Evolutionary conservation across 257 asterid genomes (phyloP).

Genomic region (Scutellaria galericulata): DNA sequence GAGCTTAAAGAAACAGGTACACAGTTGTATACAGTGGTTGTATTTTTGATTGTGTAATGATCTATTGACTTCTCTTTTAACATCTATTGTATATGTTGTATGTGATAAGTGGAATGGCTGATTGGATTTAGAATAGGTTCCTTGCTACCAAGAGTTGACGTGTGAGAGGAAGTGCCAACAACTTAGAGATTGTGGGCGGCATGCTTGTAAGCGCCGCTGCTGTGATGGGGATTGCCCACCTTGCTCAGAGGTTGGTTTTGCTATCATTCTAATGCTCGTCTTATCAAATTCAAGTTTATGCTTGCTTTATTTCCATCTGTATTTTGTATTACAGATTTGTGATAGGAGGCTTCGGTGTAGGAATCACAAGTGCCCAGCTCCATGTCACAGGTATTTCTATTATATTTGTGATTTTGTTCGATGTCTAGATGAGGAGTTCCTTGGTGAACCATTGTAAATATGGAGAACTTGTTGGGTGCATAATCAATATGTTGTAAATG

Average conservation of each 20-base stretch:
- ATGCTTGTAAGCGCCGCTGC: slow-evolving; percentile 93
- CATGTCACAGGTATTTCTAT: slow-evolving; percentile 79
- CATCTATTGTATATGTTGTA: slow-evolving; percentile 1
- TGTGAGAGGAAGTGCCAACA: slow-evolving; percentile 94
- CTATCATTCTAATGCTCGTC: not conserved
- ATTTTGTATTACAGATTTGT: slow-evolving; percentile 64
- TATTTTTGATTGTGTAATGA: not conserved
- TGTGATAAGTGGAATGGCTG: slow-evolving; percentile 40
- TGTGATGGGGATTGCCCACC: slow-evolving; percentile 97
- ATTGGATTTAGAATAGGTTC: slow-evolving; percentile 76
- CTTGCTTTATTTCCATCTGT: slow-evolving; percentile 1
- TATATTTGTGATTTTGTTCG: slow-evolving; percentile 14
- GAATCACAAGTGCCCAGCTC: slow-evolving; percentile 96
- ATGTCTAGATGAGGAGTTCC: slow-evolving; percentile 27
- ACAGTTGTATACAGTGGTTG: slow-evolving; percentile 27
- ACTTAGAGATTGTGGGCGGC: slow-evolving; percentile 82
- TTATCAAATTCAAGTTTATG: not conserved
- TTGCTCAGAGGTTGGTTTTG: slow-evolving; percentile 80
- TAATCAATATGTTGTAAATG: not conserved
- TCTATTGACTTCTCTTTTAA: not conserved
- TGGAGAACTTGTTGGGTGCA: slow-evolving; percentile 5
- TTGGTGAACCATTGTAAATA: not conserved
- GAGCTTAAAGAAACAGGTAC: slow-evolving; percentile 88
- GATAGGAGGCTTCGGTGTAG: slow-evolving; percentile 93
- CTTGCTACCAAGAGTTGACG: slow-evolving; percentile 89